A percentile compares a stretch with the other conserved stretches of the same genome.
Evolutionary conservation across 2,329 filamentous ascomycete genomes (phyloP).

Genomic region (Fusarium sp.): DNA sequence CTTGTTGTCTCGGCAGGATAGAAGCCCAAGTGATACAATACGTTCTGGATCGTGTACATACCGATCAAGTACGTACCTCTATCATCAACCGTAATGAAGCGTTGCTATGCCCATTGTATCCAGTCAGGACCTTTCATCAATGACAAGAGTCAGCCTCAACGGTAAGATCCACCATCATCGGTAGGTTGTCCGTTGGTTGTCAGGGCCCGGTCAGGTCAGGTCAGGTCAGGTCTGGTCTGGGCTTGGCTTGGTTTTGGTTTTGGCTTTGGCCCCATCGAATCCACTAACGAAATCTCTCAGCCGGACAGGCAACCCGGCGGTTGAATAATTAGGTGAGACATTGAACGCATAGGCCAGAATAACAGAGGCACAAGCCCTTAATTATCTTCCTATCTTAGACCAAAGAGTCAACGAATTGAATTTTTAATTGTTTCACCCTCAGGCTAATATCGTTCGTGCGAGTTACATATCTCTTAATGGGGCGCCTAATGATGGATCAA

Average conservation of each 20-base stretch:
- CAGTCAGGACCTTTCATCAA: slow-evolving; percentile 4
- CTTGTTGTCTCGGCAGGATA: slow-evolving; percentile 6
- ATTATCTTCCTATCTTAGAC: no score
- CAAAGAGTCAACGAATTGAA: neutral
- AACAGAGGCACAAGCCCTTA: neutral
- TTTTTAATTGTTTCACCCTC: neutral
- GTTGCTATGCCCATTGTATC: slow-evolving; percentile 4
- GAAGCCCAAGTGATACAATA: neutral
- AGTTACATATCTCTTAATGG: neutral
- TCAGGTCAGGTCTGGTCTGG: neutral
- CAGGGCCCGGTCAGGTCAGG: slow-evolving; percentile 5
- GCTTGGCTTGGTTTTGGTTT: slow-evolving; percentile 10
- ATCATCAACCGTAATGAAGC: slow-evolving; percentile 1
- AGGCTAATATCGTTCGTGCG: neutral
- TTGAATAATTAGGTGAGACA: neutral
- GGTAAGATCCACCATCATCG: slow-evolving; percentile 4
- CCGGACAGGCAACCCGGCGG: slow-evolving; percentile 23
- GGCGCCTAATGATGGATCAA: slow-evolving; percentile 8
- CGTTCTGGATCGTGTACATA: slow-evolving; percentile 8
- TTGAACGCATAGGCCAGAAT: neutral
- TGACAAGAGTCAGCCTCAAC: slow-evolving; percentile 21
- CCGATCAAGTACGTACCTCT: slow-evolving; percentile 5
- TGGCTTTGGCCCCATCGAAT: slow-evolving; percentile 6
- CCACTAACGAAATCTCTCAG: slow-evolving; percentile 39
- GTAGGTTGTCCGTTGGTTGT: neutral